Evolutionary conservation across 129 eudicot species (phyloP), one percentile per base, ranked within the genome.

Genomic region (Centella asiatica): DNA sequence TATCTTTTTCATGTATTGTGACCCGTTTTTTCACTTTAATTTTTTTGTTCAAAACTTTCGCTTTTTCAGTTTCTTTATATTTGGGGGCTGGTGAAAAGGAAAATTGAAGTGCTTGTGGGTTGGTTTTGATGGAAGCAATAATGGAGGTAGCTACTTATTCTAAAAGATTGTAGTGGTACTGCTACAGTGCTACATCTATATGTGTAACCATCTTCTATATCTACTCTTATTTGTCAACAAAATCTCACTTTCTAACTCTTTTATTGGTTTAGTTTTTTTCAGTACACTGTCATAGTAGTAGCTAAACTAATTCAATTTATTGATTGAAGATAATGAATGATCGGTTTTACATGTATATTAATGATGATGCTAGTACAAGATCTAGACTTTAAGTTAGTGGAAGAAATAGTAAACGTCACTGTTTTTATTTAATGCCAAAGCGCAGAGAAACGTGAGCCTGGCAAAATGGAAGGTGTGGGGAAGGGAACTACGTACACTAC

Each of bases 1-100:
- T 60, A 39, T 23, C 49, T 18, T 36, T n/a, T 19, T 13, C 25
- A n/a, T 64, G 68, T 19, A 39, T 33, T 22, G 57, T 32, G 47
- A 65, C 69, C 44, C 69, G 47, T 47, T 65, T 20, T n/a, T 51
- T 3, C 46, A 45, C 46, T 48, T 65, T 65, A 2, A 17, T 7
- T 8, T 15, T 49, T 33, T 14, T 2, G n/a, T n/a, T 60, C 25
- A 5, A 1, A 5, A 10, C 22, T 48, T 64, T 31, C 11, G 44
- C 20, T 64, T 32, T 48, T 2, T 64, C 26, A 11, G 23, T n/a
- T 20, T 4, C 44, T 64, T 31, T 31, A 68, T 18, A 53, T 56
- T 56, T 57, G 44, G 42, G 44, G 42, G 64, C 23, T 68, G 64
- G 44, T 67, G 15, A 26, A 19, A n/a, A 22, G 15, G 15, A 51